These are phyloP conservation scores for Dendryphion nanum DNA, from an alignment of 2,329 filamentous ascomycete genomes.

Conservation along the genomic window DNA sequence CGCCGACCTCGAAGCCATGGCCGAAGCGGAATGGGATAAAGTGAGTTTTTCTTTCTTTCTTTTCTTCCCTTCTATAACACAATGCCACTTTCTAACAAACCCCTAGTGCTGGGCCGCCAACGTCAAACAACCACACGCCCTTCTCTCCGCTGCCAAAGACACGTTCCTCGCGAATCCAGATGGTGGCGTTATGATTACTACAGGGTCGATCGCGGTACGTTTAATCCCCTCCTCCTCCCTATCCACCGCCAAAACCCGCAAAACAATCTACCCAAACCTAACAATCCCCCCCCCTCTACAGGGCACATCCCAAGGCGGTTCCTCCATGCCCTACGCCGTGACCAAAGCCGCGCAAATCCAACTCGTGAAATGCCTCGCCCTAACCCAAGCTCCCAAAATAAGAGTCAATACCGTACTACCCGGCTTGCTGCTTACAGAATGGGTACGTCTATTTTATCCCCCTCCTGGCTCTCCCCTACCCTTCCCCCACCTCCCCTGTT, in stretches of 20 bases:
- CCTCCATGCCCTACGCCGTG: slow-evolving; percentile 69
- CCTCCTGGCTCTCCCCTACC: neutral
- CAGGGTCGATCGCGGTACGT: slow-evolving; percentile 59
- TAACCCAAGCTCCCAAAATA: slow-evolving; percentile 61
- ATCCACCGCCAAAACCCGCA: neutral
- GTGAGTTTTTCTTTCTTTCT: slow-evolving; percentile 39
- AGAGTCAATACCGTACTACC: slow-evolving; percentile 66
- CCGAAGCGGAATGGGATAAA: slow-evolving; percentile 63
- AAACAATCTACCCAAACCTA: too few relatives aligned
- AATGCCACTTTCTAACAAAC: neutral
- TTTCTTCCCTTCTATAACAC: too few relatives aligned
- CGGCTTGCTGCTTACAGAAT: slow-evolving; percentile 61
- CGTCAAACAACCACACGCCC: slow-evolving; percentile 49
- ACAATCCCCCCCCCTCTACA: too few relatives aligned
- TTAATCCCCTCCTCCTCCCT: slow-evolving; percentile 8
- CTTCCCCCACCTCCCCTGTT: neutral
- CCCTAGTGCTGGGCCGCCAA: slow-evolving; percentile 61
- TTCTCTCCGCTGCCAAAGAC: slow-evolving; percentile 57
- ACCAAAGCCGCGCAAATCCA: slow-evolving; percentile 74
- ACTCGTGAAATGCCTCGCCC: slow-evolving; percentile 64
- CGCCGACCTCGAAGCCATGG: slow-evolving; percentile 57
- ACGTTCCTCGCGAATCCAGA: slow-evolving; percentile 62
- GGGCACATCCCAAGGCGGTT: slow-evolving; percentile 52
- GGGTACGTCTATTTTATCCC: slow-evolving; percentile 17
- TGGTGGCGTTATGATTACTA: slow-evolving; percentile 63